phyloP scores from a whole-genome alignment of 148 eudicot species.

The Heliamphora exappendiculata region DNA sequence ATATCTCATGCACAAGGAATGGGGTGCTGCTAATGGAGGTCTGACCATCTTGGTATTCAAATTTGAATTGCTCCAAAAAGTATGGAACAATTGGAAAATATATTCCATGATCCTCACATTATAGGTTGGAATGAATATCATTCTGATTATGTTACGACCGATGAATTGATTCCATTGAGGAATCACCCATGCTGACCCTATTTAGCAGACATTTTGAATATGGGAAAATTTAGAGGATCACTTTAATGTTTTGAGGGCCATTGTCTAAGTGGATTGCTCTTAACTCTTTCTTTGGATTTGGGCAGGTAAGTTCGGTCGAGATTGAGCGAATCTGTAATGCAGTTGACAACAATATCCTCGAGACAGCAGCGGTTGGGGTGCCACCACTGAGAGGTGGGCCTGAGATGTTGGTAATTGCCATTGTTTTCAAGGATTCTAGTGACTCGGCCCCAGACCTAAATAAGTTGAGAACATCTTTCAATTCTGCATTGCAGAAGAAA shows the following conservation, averaged over 20 bases:
- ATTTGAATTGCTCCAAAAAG: neutral
- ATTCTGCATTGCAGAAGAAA: conserved; percentile 69
- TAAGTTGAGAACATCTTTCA: conserved; percentile 48
- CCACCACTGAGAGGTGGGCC: conserved; percentile 88
- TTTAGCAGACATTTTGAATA: neutral
- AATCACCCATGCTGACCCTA: neutral
- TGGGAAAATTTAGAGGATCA: neutral
- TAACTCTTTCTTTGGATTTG: conserved; percentile 1
- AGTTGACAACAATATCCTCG: conserved; percentile 48
- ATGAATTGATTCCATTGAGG: neutral
- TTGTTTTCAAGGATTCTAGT: conserved; percentile 52
- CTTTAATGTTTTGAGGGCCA: neutral
- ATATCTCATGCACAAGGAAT: neutral
- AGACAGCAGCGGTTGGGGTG: conserved; percentile 91
- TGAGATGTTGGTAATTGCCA: conserved; percentile 68
- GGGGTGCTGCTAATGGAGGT: neutral
- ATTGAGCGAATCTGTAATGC: conserved; percentile 81
- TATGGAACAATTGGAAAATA: neutral
- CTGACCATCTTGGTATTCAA: neutral
- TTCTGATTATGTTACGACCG: neutral
- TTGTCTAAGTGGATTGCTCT: neutral
- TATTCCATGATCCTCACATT: neutral
- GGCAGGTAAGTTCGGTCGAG: conserved; percentile 89
- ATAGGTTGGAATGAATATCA: neutral
- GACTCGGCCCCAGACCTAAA: conserved; percentile 29